Percentiles rank a stretch among this genome's conserved stretches.
Conservation (phyloP, 1,284 basidiomycete genomes). For the Ceratobasidium sp. region DNA sequence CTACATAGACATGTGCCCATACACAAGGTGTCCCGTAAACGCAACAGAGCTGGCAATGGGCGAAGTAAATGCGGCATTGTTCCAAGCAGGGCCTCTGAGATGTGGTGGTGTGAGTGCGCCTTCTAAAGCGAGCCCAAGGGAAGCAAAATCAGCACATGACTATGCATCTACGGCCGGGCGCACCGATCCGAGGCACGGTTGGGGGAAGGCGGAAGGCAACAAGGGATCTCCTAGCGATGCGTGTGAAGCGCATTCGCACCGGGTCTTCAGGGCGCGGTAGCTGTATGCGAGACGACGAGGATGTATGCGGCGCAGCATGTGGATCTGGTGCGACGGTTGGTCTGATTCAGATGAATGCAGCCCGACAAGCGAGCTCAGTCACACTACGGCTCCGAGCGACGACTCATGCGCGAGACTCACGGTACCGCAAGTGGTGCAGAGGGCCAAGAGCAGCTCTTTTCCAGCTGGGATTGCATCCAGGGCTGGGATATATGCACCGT, state of each 20-base stretch:
- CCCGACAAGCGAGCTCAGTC: slow-evolving; percentile 39
- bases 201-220: slow-evolving; percentile 15
- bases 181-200: slow-evolving; percentile 27
- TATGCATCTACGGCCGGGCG: slow-evolving; percentile 27
- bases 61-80: neutral
- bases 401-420: slow-evolving; percentile 27
- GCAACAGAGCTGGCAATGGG: slow-evolving; percentile 13
- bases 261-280: slow-evolving; percentile 17
- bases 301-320: slow-evolving; percentile 16
- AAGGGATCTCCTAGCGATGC: slow-evolving; percentile 30
- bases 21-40: neutral
- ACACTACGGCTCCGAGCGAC: slow-evolving; percentile 1
- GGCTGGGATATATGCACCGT: neutral
- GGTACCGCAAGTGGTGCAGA: slow-evolving; percentile 1
- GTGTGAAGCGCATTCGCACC: slow-evolving; percentile 27
- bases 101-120: slow-evolving; percentile 1
- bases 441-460: neutral
- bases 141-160: slow-evolving; percentile 23
- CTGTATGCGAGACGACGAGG: slow-evolving; percentile 14
- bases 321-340: slow-evolving; percentile 5
- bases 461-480: neutral
- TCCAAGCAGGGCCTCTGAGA: neutral
- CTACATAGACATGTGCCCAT: neutral
- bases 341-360: slow-evolving; percentile 1
- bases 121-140: neutral